phyloP scores from a whole-genome alignment of 1,284 basidiomycete genomes.

The Fistulinella cinereoalba region DNA sequence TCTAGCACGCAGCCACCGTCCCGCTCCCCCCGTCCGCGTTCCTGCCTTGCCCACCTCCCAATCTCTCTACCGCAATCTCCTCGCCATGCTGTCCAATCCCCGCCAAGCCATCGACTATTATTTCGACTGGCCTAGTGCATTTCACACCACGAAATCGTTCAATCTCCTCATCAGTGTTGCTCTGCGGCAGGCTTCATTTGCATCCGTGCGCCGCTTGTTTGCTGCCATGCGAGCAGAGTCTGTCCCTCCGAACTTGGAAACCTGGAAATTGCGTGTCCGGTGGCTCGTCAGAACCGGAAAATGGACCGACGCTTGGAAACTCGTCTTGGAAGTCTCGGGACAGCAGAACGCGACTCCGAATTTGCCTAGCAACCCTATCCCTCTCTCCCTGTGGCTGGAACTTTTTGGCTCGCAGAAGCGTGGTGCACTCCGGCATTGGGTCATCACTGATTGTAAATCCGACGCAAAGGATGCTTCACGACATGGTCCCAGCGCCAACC shows the following conservation, averaged over 20 bases:
- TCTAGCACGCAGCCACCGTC: constrained; percentile 11
- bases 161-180: constrained; percentile 51
- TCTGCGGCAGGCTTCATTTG: constrained; percentile 43
- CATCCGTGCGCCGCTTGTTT: constrained; percentile 42
- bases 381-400: constrained; percentile 52
- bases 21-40: too few relatives aligned
- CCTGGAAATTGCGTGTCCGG: constrained; percentile 47
- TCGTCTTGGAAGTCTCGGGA: constrained; percentile 23
- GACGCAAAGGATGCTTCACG: neutral
- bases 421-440: constrained; percentile 30
- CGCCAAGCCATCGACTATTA: constrained; percentile 49
- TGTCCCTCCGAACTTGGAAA: constrained; percentile 42
- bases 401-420: constrained; percentile 43
- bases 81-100: constrained; percentile 35
- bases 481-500: neutral
- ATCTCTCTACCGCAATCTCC: constrained; percentile 46
- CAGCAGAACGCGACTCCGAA: constrained; percentile 1
- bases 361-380: constrained; percentile 22
- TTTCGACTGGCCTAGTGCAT: constrained; percentile 35
- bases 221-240: constrained; percentile 39
- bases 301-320: constrained; percentile 51
- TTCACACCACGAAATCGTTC: constrained; percentile 50
- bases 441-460: constrained; percentile 1
- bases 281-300: constrained; percentile 46
- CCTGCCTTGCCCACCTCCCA: constrained; percentile 23